Percentiles rank a stretch among this genome's conserved stretches.
Conservation (phyloP, 805 yeast species). For the Saccharomycopsis selenospora region DNA sequence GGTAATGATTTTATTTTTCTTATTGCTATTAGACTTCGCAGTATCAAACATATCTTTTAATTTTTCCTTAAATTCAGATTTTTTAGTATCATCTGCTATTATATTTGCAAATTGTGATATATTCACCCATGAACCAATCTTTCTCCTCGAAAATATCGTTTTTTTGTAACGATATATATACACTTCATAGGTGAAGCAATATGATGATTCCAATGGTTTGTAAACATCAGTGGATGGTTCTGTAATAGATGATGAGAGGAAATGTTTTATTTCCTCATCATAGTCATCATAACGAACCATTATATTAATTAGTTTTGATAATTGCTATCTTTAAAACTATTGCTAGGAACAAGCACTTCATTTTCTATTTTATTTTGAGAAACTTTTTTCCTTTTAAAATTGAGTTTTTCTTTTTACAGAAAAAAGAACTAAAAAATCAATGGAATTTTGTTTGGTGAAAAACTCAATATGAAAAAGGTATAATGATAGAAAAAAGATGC, state of each 20-base stretch:
- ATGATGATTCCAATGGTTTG: neutral
- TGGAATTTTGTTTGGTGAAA: neutral
- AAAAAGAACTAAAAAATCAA: neutral
- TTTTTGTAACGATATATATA: slow-evolving; percentile 11
- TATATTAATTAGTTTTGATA: too few species aligned
- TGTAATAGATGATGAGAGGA: neutral
- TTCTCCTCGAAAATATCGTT: slow-evolving; percentile 19
- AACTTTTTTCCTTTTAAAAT: too few species aligned
- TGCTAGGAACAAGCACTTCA: too few species aligned
- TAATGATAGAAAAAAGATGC: too few species aligned
- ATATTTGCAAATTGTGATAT: slow-evolving; percentile 17
- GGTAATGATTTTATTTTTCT: neutral
- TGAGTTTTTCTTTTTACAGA: neutral
- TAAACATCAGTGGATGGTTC: neutral
- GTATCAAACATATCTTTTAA: neutral
- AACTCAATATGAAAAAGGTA: neutral
- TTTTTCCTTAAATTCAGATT: neutral
- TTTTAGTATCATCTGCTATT: neutral
- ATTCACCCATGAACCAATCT: slow-evolving; percentile 25
- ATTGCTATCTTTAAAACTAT: too few species aligned
- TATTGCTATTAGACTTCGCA: neutral
- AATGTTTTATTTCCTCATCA: neutral
- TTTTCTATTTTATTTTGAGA: too few species aligned
- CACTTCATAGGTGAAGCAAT: slow-evolving; percentile 12
- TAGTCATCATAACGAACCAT: too few species aligned